phyloP scores from a whole-genome alignment of 345 rosid species.

The Camelina laxa region DNA sequence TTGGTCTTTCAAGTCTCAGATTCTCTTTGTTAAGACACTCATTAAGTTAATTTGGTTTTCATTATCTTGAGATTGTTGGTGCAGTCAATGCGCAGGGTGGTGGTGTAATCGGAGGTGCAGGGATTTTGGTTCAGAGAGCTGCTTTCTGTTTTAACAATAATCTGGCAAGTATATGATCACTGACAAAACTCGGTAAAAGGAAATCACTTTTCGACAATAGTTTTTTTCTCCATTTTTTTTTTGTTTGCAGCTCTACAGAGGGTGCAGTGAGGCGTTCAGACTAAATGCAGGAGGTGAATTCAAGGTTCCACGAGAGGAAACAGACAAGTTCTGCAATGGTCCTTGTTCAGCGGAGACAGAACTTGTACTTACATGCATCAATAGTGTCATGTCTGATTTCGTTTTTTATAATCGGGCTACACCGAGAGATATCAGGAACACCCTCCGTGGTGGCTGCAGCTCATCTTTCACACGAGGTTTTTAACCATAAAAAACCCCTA shows the following conservation, averaged over 20 bases:
- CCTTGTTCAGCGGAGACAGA: conserved; percentile 64
- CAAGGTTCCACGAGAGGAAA: conserved; percentile 54
- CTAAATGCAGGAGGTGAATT: conserved; percentile 55
- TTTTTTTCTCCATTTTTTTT: not conserved
- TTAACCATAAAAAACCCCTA: not conserved
- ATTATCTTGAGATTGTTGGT: conserved; percentile 23
- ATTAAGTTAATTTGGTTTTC: not conserved
- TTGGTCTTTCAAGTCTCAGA: not conserved
- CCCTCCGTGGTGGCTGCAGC: conserved; percentile 58
- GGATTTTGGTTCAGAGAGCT: conserved; percentile 46
- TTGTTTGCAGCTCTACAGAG: conserved; percentile 50
- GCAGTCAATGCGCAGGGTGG: conserved; percentile 47
- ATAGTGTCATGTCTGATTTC: conserved; percentile 52
- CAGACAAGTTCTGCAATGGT: conserved; percentile 55
- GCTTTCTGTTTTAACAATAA: conserved; percentile 53
- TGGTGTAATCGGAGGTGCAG: conserved; percentile 41
- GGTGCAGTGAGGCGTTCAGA: conserved; percentile 55
- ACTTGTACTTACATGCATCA: conserved; percentile 54
- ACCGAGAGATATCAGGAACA: conserved; percentile 44
- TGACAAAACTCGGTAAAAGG: not conserved
- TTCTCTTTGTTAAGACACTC: not conserved
- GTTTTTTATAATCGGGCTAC: conserved; percentile 56
- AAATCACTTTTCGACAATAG: not conserved
- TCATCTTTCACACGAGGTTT: conserved; percentile 55
- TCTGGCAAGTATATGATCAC: conserved; percentile 32